Conservation (phyloP, 495 filamentous ascomycete genomes). For the Pseudoneurospora amorphoporcata region DNA sequence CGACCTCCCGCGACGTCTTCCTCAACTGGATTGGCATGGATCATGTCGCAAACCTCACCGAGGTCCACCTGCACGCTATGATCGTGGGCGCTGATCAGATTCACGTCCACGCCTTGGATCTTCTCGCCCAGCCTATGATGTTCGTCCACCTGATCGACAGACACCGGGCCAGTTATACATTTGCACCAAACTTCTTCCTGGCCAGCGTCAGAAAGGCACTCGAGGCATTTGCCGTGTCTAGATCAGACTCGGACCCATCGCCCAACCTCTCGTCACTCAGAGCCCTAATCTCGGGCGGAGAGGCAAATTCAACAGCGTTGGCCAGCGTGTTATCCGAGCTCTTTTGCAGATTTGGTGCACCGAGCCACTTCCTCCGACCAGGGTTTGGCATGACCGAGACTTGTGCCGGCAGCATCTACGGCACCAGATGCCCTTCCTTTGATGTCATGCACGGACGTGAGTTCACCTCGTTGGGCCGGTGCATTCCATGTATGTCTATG, state of each 20-base stretch:
- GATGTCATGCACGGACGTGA: constrained; percentile 17
- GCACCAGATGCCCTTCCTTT: constrained; percentile 21
- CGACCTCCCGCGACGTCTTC: constrained; percentile 20
- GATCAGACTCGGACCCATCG: constrained; percentile 10
- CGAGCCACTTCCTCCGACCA: constrained; percentile 30
- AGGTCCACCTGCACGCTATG: constrained; percentile 43
- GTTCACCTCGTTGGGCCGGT: constrained; percentile 31
- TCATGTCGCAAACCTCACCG: constrained; percentile 42
- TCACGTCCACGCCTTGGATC: constrained; percentile 31
- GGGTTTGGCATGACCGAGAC: constrained; percentile 51
- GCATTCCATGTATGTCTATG: constrained; percentile 33
- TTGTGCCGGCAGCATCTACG: constrained; percentile 39
- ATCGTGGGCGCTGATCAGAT: constrained; percentile 32
- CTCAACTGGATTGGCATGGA: constrained; percentile 45
- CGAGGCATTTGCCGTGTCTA: background rate
- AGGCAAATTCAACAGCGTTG: constrained; percentile 15
- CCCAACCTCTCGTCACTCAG: constrained; percentile 2
- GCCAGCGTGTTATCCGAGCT: constrained; percentile 18
- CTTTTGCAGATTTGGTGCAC: constrained; percentile 25
- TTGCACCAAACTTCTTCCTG: constrained; percentile 50
- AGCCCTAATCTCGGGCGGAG: constrained; percentile 15
- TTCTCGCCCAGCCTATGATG: constrained; percentile 30
- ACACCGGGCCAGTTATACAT: constrained; percentile 36
- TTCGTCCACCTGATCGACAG: constrained; percentile 32
- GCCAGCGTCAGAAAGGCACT: constrained; percentile 12